phyloP scores from a whole-genome alignment of 345 rosid species.

The Lepidium aucheri region DNA sequence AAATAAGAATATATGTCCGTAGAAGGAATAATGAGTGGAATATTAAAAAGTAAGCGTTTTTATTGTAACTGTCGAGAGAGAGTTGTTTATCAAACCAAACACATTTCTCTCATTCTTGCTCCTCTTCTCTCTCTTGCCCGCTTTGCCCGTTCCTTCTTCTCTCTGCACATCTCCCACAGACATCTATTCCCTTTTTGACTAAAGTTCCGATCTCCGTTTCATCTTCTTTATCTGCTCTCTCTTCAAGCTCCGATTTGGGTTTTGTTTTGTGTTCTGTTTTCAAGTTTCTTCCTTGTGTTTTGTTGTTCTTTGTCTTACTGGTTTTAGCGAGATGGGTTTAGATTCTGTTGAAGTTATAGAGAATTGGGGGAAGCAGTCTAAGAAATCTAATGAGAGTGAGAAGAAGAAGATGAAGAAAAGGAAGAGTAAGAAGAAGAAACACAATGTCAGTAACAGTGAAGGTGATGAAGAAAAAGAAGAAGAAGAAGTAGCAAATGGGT shows the following conservation, averaged over 20 bases:
- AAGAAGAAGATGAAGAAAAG: conserved; percentile 23
- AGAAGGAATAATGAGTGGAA: neutral
- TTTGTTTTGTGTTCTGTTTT: too few species aligned
- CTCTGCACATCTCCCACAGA: conserved; percentile 11
- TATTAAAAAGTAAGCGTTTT: neutral
- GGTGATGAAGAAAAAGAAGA: conserved; percentile 1
- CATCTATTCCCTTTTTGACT: conserved; percentile 29
- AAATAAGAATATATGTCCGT: neutral
- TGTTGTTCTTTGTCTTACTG: neutral
- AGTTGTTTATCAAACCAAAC: conserved; percentile 19
- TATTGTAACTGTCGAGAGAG: conserved; percentile 5
- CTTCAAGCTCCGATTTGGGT: neutral
- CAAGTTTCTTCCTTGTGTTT: neutral
- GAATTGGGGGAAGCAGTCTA: conserved; percentile 12
- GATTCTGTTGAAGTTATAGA: conserved; percentile 20
- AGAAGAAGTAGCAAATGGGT: conserved; percentile 38
- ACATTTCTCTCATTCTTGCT: neutral
- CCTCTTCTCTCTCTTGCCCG: conserved; percentile 9
- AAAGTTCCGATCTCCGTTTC: conserved; percentile 8
- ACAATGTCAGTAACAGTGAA: conserved; percentile 15
- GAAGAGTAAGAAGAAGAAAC: conserved; percentile 37
- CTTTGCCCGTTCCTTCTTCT: conserved; percentile 10
- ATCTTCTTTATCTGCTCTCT: neutral
- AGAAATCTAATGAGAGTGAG: conserved; percentile 22
- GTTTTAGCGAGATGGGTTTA: conserved; percentile 13